Percentiles rank a stretch among this genome's conserved stretches.
phyloP scores from a whole-genome alignment of 768 basidiomycete species.

The Saitozyma sp. region DNA sequence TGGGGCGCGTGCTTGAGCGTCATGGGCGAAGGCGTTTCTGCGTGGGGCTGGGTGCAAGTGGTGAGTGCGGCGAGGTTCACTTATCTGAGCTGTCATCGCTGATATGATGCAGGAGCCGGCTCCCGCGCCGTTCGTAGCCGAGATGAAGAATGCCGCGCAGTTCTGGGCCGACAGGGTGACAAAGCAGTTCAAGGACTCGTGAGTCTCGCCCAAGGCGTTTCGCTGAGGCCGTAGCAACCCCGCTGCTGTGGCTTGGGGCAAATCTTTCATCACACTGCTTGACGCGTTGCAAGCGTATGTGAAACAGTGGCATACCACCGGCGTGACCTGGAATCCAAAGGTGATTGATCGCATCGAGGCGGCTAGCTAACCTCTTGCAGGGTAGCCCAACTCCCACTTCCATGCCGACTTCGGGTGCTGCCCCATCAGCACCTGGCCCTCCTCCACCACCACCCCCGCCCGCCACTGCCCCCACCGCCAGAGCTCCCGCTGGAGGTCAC shows the following conservation, averaged over 20 bases:
- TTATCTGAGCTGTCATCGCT: neutral
- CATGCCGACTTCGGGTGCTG: constrained; percentile 23
- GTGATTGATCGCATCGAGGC: constrained; percentile 54
- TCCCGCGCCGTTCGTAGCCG: constrained; percentile 74
- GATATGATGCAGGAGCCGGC: constrained; percentile 63
- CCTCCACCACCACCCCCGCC: constrained; percentile 56
- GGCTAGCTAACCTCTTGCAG: constrained; percentile 9
- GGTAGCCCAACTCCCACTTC: constrained; percentile 51
- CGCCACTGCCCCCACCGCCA: constrained; percentile 37
- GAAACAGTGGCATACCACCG: constrained; percentile 79
- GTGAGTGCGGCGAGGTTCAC: constrained; percentile 54
- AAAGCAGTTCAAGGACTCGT: constrained; percentile 93
- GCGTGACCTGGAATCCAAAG: constrained; percentile 82
- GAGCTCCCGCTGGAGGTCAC: constrained; percentile 57
- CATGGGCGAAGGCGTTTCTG: constrained; percentile 77
- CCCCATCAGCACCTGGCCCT: constrained; percentile 50
- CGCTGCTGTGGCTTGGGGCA: constrained; percentile 86
- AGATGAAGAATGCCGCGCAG: constrained; percentile 78
- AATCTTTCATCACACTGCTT: constrained; percentile 66
- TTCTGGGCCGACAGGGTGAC: constrained; percentile 89
- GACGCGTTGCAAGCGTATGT: constrained; percentile 81
- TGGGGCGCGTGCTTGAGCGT: constrained; percentile 79
- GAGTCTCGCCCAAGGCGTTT: constrained; percentile 41
- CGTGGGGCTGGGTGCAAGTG: constrained; percentile 81
- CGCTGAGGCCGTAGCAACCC: constrained; percentile 63